Conservation (phyloP, 352 stramenopile genomes). For the Pelagophyceae sp. region DNA sequence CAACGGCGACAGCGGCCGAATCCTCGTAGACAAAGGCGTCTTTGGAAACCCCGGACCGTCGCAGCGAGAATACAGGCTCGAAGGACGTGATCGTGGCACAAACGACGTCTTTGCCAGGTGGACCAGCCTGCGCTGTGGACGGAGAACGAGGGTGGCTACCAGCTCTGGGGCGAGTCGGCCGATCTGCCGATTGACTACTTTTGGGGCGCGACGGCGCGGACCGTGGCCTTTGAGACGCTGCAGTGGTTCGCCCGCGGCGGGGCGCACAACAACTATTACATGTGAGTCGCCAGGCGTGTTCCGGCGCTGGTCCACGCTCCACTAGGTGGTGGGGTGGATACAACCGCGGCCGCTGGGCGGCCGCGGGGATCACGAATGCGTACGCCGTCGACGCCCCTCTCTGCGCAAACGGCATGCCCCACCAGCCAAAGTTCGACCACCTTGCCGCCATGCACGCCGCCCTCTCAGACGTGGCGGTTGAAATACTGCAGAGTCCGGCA, state of each 20-base stretch:
- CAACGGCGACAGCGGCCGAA: conserved; percentile 34
- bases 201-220: conserved; percentile 36
- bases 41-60: too few species aligned
- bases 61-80: too few species aligned
- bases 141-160: conserved; percentile 39
- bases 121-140: conserved; percentile 43
- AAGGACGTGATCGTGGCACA: too few species aligned
- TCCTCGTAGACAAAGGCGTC: too few species aligned
- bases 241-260: conserved; percentile 45
- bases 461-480: conserved; percentile 29
- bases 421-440: conserved; percentile 41
- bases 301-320: neutral
- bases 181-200: conserved; percentile 36
- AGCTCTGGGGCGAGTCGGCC: conserved; percentile 37
- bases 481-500: conserved; percentile 24
- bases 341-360: conserved; percentile 34
- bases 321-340: conserved; percentile 32
- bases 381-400: conserved; percentile 40
- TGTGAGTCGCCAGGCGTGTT: conserved; percentile 32
- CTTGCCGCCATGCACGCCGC: conserved; percentile 32
- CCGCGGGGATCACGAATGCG: conserved; percentile 38
- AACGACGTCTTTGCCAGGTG: too few species aligned
- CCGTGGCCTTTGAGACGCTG: conserved; percentile 23
- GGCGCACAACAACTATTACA: conserved; percentile 45
- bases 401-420: conserved; percentile 34